Conservation (phyloP, 306 rosid species). For the Trichosanthes truncata region DNA sequence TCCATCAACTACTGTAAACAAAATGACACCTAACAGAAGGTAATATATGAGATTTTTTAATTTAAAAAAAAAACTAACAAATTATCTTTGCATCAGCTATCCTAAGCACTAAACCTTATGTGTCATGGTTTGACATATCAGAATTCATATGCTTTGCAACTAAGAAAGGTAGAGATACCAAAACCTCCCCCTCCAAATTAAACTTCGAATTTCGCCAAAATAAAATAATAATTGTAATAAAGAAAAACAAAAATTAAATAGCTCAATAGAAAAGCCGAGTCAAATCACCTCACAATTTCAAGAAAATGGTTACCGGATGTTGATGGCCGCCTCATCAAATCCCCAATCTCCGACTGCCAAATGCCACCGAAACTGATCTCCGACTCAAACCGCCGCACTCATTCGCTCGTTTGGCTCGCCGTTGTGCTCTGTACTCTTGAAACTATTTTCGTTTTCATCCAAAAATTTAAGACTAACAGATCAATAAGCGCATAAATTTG, state of each 20-base stretch:
- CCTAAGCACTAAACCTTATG: no score
- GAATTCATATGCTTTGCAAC: no score
- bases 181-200: no score
- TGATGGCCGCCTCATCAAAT: background rate
- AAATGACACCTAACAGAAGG: no score
- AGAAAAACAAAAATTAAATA: background rate
- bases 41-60: no score
- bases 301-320: background rate
- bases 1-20: no score
- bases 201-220: no score
- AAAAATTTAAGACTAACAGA: background rate
- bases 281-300: background rate
- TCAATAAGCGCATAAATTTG: background rate
- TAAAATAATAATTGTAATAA: no score
- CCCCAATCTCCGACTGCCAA: constrained; percentile 2
- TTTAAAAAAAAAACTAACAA: no score
- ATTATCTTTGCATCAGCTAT: no score
- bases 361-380: constrained; percentile 7
- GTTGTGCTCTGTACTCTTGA: constrained; percentile 51
- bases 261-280: background rate
- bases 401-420: constrained; percentile 42
- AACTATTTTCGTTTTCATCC: constrained; percentile 14
- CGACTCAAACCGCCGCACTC: constrained; percentile 18
- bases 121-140: no score
- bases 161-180: no score